Conservation (phyloP, 2,329 filamentous ascomycete genomes). For the Cladosporium sp. region DNA sequence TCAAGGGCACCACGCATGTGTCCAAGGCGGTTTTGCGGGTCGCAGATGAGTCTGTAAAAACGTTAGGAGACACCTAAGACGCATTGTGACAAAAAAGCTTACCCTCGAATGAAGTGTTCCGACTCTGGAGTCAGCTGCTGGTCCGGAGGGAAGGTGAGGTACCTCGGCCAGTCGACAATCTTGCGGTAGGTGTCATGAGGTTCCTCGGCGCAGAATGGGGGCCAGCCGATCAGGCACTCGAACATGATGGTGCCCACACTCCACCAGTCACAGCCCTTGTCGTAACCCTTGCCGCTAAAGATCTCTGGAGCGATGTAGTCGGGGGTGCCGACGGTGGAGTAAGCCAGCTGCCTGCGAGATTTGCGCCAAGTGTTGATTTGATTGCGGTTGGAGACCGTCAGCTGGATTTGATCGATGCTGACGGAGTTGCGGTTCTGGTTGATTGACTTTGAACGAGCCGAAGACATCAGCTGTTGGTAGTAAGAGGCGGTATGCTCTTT, state of each 20-base stretch:
- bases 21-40: conserved; percentile 86
- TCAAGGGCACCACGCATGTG: conserved; percentile 76
- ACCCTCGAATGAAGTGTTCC: conserved; percentile 89
- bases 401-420: conserved; percentile 93
- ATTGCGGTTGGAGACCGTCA: conserved; percentile 94
- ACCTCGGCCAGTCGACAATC: conserved; percentile 97
- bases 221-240: conserved; percentile 97
- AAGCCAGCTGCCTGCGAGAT: conserved; percentile 90
- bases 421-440: conserved; percentile 79
- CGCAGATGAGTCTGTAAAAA: conserved; percentile 73
- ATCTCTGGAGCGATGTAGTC: conserved; percentile 99
- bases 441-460: conserved; percentile 37
- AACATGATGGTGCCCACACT: conserved; percentile 99
- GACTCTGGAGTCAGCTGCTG: conserved; percentile 83
- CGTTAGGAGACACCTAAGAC: conserved; percentile 1
- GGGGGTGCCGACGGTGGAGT: conserved; percentile 95
- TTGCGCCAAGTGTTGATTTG: conserved; percentile 99
- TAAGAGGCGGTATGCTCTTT: conserved; percentile 97
- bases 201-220: conserved; percentile 96
- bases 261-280: conserved; percentile 99
- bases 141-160: conserved; percentile 94
- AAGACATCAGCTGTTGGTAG: conserved; percentile 89
- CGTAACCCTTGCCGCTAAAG: conserved; percentile 93
- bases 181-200: conserved; percentile 97
- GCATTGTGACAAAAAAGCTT: conserved; percentile 34